These are phyloP conservation scores for Phlegmacium glaucopus DNA, from an alignment of 768 basidiomycete species.

Conservation along the genomic window DNA sequence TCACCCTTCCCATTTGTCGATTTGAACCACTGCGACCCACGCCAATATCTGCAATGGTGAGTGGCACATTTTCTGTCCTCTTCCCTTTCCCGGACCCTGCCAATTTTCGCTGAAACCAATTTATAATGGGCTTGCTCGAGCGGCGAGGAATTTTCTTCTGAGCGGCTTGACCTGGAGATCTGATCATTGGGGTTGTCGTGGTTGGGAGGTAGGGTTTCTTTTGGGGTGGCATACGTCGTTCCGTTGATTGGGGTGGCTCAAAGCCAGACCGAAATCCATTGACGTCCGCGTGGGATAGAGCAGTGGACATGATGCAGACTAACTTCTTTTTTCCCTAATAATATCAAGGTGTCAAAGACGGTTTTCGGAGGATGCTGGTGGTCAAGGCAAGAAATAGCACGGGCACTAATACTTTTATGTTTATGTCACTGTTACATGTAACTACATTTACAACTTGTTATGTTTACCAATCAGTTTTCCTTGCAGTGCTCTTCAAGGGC, in stretches of 20 bases:
- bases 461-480: slow-evolving; percentile 73
- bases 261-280: slow-evolving; percentile 4
- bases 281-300: slow-evolving; percentile 13
- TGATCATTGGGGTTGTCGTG: slow-evolving; percentile 15
- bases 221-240: slow-evolving; percentile 14
- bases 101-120: slow-evolving; percentile 88
- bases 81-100: slow-evolving; percentile 63
- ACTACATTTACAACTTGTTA: neutral
- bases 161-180: slow-evolving; percentile 26
- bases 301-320: slow-evolving; percentile 10
- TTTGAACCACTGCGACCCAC: slow-evolving; percentile 29
- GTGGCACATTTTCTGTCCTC: slow-evolving; percentile 38
- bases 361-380: slow-evolving; percentile 5
- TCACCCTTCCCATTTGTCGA: slow-evolving; percentile 36
- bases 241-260: slow-evolving; percentile 4
- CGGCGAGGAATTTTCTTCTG: slow-evolving; percentile 66
- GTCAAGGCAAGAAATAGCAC: neutral
- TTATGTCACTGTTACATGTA: too few relatives aligned
- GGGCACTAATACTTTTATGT: too few relatives aligned
- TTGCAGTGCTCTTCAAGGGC: slow-evolving; percentile 30
- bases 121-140: slow-evolving; percentile 82
- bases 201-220: slow-evolving; percentile 14
- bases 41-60: slow-evolving; percentile 29
- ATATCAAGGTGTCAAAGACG: neutral
- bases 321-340: slow-evolving; percentile 1